Conservation (phyloP, 106 monocot species). For the Narthecium ossifragum region DNA sequence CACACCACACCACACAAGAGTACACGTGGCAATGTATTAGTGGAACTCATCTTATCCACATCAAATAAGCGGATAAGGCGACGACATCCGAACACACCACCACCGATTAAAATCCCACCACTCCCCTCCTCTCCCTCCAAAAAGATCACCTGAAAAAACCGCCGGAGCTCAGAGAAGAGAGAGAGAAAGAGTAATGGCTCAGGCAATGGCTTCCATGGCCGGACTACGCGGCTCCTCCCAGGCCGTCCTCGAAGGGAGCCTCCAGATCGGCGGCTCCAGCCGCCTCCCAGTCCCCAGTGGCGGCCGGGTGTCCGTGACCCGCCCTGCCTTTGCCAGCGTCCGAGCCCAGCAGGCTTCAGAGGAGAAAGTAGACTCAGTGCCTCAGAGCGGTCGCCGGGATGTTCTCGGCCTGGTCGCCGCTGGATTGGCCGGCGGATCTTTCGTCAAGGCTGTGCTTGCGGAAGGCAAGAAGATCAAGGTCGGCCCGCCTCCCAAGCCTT, state of each 20-base stretch:
- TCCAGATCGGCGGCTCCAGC: slow-evolving; percentile 39
- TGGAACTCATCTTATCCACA: slow-evolving; percentile 48
- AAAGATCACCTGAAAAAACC: neutral
- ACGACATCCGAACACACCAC: neutral
- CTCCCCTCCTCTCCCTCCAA: neutral
- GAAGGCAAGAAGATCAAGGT: slow-evolving; percentile 66
- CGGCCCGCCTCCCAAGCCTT: slow-evolving; percentile 81
- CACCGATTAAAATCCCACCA: slow-evolving; percentile 1
- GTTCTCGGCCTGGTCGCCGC: slow-evolving; percentile 58
- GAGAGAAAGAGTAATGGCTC: slow-evolving; percentile 31
- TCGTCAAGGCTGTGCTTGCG: slow-evolving; percentile 67
- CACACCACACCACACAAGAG: neutral
- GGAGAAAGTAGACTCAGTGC: slow-evolving; percentile 12
- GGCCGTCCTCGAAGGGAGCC: slow-evolving; percentile 52
- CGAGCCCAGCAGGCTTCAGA: slow-evolving; percentile 31
- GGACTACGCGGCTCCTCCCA: slow-evolving; percentile 58
- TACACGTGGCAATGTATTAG: slow-evolving; percentile 31
- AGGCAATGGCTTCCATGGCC: slow-evolving; percentile 85
- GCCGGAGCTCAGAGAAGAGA: neutral
- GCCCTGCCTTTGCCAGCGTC: slow-evolving; percentile 6
- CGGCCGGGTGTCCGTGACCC: slow-evolving; percentile 9
- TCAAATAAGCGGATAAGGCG: slow-evolving; percentile 21
- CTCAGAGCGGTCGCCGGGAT: slow-evolving; percentile 42
- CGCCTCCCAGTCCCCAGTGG: slow-evolving; percentile 7
- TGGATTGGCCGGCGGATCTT: slow-evolving; percentile 48